A percentile compares a stretch with the other conserved stretches of the same genome.
phyloP scores from a whole-genome alignment of 345 rosid species.

The Geranium brycei region DNA sequence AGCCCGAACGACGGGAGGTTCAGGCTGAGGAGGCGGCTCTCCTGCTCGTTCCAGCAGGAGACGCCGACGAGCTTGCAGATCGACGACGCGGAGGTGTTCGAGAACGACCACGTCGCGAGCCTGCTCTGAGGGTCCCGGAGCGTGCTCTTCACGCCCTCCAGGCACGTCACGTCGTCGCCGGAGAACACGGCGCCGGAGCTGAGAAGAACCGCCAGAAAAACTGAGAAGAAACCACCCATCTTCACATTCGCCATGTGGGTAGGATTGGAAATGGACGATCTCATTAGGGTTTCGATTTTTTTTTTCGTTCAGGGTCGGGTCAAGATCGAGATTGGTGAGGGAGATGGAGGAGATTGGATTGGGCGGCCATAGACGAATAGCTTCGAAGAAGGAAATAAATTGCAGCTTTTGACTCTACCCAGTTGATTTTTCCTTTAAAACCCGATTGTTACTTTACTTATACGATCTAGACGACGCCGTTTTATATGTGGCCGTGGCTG shows the following conservation, averaged over 20 bases:
- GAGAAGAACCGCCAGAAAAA: constrained; percentile 3
- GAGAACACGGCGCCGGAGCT: constrained; percentile 14
- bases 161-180: constrained; percentile 42
- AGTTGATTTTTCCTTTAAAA: too few species aligned
- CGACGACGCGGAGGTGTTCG: constrained; percentile 29
- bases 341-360: too few species aligned
- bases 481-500: too few species aligned
- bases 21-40: constrained; percentile 35
- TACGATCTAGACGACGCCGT: too few species aligned
- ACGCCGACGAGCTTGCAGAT: constrained; percentile 47
- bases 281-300: background rate
- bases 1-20: constrained; percentile 26
- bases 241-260: background rate
- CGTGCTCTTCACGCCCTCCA: constrained; percentile 33
- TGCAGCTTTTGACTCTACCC: too few species aligned
- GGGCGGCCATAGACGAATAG: too few species aligned
- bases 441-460: too few species aligned
- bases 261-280: background rate
- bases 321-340: too few species aligned
- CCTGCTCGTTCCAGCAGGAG: constrained; percentile 45
- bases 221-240: constrained; percentile 1
- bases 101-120: constrained; percentile 31
- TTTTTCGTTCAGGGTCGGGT: too few species aligned
- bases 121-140: constrained; percentile 22
- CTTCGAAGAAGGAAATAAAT: too few species aligned